Evolutionary conservation across 805 yeast genomes (phyloP), one percentile per base, ranked within the genome.

Genomic region (Suhomyces kilbournensis): DNA sequence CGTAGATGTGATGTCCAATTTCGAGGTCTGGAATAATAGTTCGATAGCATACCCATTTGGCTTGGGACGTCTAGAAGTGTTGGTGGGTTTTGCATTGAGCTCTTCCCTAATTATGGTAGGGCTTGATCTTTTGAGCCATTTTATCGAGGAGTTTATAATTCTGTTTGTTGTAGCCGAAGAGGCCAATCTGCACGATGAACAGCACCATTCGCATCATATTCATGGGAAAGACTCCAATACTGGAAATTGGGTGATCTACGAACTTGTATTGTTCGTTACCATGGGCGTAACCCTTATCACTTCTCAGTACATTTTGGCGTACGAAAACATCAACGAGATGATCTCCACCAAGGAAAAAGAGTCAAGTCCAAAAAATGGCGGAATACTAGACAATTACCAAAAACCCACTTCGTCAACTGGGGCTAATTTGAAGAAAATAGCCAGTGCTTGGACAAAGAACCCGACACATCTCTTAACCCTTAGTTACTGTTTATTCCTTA

Each of bases 21-120:
- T 93, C 68, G 96, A 90, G 57, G 96, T 88, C 5, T 94, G 98
- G 97, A 84, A 81, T 57, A 82, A 81, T 52, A 81, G 92, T 6
- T 88, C 96, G 1, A 75, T 94, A 30, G 84, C 85, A 12, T 88
- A 84, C 57, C 99, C 99, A 0, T 93, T 93, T 74, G 99, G 98
- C 0, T 73, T 93, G 23, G 96, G 96, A n/a, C 77, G 99, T 53
- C 77, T 89, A 14, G 97, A 93, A 63, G 96, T 93, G 0, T 71
- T 93, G 15, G 84, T 88, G 44, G 96, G 96, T 2, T 92, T 92
- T 72, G 96, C 96, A 0, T 74, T 91, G 43, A 83, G 94, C 14
- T 85, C 93, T 1, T 86, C 96, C 1, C 78, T 93, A 55, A 75
- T 92, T 22, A 93, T 92, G 80, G 96, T 93, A 54, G 97, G 98